A percentile compares a stretch with the other conserved stretches of the same genome.
Conservation (phyloP, 352 stramenopile species). For the Phytophthora vignae region DNA sequence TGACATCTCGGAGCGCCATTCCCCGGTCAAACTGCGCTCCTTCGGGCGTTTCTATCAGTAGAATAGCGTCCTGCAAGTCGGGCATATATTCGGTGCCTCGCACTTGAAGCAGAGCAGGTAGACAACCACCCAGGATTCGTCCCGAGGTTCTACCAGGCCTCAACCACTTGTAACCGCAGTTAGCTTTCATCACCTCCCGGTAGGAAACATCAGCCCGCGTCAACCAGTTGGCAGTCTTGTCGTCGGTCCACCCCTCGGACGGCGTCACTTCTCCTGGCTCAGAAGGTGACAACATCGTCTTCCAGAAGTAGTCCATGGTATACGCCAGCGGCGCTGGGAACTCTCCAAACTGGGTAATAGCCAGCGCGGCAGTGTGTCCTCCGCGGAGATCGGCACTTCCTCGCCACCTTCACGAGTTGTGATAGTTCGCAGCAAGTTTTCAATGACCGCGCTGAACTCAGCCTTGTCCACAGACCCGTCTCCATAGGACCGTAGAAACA, state of each 20-base stretch:
- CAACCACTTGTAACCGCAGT: conserved; percentile 57
- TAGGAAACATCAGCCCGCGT: conserved; percentile 52
- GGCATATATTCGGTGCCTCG: conserved; percentile 61
- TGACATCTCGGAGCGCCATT: conserved; percentile 57
- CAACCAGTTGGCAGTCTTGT: conserved; percentile 74
- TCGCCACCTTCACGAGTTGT: too few species aligned
- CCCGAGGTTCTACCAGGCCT: conserved; percentile 41
- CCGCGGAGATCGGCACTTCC: too few species aligned
- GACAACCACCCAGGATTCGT: conserved; percentile 57
- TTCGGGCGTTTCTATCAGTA: conserved; percentile 67
- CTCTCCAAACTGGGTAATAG: conserved; percentile 65
- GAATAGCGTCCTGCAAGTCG: conserved; percentile 44
- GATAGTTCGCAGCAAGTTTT: too few species aligned
- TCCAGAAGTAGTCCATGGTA: conserved; percentile 54
- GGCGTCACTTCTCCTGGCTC: conserved; percentile 40
- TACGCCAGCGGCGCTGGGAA: conserved; percentile 59
- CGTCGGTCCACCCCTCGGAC: conserved; percentile 63
- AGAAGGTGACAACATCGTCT: conserved; percentile 24
- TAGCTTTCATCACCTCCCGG: conserved; percentile 49
- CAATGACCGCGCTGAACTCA: too few species aligned
- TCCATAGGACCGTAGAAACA: conserved; percentile 72
- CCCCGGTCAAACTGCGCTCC: conserved; percentile 58
- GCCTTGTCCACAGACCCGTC: too few species aligned
- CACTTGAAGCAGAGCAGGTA: conserved; percentile 65
- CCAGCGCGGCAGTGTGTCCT: too few species aligned